A percentile compares a stretch with the other conserved stretches of the same genome.
phyloP scores from a whole-genome alignment of 2,329 filamentous ascomycete genomes.

The Hyphodiscus sp. region DNA sequence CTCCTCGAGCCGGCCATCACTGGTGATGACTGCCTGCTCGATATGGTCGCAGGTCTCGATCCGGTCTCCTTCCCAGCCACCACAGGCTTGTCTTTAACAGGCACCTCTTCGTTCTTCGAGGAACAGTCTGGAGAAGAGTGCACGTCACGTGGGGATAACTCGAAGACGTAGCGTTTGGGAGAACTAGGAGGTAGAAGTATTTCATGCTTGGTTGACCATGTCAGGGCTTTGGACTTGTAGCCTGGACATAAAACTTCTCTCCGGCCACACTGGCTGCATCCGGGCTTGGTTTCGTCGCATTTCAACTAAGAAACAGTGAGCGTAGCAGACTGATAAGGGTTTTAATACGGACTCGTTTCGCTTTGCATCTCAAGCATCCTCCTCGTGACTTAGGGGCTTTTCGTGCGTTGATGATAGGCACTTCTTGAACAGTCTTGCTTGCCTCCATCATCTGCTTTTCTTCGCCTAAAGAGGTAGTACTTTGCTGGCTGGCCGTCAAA shows the following conservation, averaged over 20 bases:
- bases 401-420: slow-evolving; percentile 16
- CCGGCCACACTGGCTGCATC: slow-evolving; percentile 22
- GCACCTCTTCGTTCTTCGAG: background rate
- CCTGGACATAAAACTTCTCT: slow-evolving; percentile 23
- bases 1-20: background rate
- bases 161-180: slow-evolving; percentile 3
- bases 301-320: slow-evolving; percentile 21
- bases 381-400: slow-evolving; percentile 24
- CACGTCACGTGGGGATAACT: background rate
- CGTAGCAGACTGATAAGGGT: background rate
- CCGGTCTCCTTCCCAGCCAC: background rate
- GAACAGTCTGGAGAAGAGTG: background rate
- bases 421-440: background rate
- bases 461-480: background rate
- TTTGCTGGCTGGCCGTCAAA: background rate
- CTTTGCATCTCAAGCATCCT: slow-evolving; percentile 26
- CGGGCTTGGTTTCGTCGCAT: slow-evolving; percentile 27
- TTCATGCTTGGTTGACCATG: slow-evolving; percentile 29
- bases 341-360: slow-evolving; percentile 20
- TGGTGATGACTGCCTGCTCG: background rate
- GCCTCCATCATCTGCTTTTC: background rate
- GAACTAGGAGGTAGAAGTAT: slow-evolving; percentile 16
- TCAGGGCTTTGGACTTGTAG: slow-evolving; percentile 21
- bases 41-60: background rate
- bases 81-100: background rate